Conservation (phyloP, 176 grass and related monocot genomes). For the Lolium perenne region DNA sequence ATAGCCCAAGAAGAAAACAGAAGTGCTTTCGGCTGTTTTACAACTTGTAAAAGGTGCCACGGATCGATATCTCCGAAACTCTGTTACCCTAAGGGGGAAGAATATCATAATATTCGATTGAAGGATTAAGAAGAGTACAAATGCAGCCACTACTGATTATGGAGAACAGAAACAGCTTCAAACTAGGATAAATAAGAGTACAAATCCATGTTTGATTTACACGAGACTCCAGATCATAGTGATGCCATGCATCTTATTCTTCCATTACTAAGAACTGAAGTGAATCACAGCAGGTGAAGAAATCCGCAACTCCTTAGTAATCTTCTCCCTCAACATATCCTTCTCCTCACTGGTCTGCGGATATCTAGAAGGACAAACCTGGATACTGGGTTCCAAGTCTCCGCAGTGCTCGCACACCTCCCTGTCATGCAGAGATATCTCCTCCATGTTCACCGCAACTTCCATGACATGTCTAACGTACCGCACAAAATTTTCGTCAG, state of each 20-base stretch:
- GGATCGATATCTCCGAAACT: neutral
- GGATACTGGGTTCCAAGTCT: neutral
- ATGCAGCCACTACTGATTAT: neutral
- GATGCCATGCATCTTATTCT: neutral
- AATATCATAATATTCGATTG: neutral
- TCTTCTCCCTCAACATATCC: neutral
- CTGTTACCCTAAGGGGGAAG: neutral
- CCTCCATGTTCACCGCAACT: neutral
- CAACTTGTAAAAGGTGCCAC: neutral
- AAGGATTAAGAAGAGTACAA: neutral
- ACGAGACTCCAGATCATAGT: neutral
- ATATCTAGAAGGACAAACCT: neutral
- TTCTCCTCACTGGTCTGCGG: neutral
- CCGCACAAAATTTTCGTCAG: neutral
- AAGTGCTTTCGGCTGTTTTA: neutral
- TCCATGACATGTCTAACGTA: neutral
- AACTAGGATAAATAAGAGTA: neutral
- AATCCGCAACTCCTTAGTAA: neutral
- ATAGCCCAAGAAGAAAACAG: neutral
- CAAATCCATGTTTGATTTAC: neutral
- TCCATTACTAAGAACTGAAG: neutral
- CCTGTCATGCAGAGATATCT: neutral
- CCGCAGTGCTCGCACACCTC: neutral
- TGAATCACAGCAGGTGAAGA: neutral
- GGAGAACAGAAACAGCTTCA: neutral